A percentile compares a stretch with the other conserved stretches of the same genome.
phyloP scores from a whole-genome alignment of 192 early-diverging fungal genomes.

The Gonapodya sp. region DNA sequence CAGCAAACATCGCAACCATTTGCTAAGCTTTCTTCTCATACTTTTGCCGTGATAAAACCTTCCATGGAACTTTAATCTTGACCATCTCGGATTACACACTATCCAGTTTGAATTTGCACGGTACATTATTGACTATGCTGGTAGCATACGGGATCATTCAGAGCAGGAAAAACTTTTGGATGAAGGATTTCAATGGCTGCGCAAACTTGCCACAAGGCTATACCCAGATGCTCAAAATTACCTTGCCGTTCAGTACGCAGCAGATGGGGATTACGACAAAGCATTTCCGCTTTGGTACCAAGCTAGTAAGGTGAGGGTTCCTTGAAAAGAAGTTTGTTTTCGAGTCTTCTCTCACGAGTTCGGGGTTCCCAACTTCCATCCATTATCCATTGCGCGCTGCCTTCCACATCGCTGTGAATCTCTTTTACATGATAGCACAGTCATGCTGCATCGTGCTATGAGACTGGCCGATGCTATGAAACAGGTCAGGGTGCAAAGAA shows the following conservation, averaged over 20 bases:
- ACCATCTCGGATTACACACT: too few species aligned
- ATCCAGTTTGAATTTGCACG: neutral
- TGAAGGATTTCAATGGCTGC: slow-evolving; percentile 14
- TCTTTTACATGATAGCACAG: slow-evolving; percentile 1
- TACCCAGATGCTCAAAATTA: slow-evolving; percentile 15
- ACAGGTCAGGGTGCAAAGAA: neutral
- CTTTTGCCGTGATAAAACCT: too few species aligned
- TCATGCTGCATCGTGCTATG: neutral
- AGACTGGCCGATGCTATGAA: slow-evolving; percentile 6
- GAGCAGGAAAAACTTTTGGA: slow-evolving; percentile 12
- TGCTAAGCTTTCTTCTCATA: neutral
- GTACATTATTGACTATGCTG: slow-evolving; percentile 1
- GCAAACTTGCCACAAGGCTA: slow-evolving; percentile 13
- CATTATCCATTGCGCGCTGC: neutral
- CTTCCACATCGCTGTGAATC: neutral
- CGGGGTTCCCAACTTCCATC: too few species aligned
- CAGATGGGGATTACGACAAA: slow-evolving; percentile 15
- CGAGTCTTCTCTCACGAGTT: neutral
- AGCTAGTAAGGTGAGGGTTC: neutral
- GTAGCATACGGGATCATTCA: neutral
- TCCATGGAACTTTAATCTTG: too few species aligned
- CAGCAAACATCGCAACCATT: neutral
- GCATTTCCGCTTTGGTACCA: slow-evolving; percentile 14
- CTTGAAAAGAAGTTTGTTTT: too few species aligned
- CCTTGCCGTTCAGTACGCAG: slow-evolving; percentile 9